A percentile compares a stretch with the other conserved stretches of the same genome.
These are phyloP conservation scores for Amanita inopinata DNA, from an alignment of 768 basidiomycete genomes.

Conservation along the genomic window DNA sequence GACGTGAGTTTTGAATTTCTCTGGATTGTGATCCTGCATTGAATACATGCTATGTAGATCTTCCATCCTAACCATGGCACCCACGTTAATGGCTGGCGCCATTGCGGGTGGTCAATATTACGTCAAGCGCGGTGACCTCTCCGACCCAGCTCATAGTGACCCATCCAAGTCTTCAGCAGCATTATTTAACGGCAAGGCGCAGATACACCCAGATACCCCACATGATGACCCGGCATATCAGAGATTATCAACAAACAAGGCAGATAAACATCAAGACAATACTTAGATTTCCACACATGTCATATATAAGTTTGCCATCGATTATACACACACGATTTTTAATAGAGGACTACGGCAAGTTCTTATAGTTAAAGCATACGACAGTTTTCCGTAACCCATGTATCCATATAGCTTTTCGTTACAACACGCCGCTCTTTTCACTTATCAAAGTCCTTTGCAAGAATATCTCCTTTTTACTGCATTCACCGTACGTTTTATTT, in stretches of 20 bases:
- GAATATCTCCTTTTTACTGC: no score
- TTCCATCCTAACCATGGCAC: conserved; percentile 41
- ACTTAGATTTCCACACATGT: background rate
- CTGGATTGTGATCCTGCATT: conserved; percentile 7
- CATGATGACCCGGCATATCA: conserved; percentile 45
- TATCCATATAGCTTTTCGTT: no score
- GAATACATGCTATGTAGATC: conserved; percentile 15
- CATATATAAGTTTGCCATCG: conserved; percentile 1
- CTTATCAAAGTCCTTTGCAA: no score
- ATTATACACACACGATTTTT: background rate
- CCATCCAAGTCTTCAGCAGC: conserved; percentile 77
- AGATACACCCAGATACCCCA: conserved; percentile 80
- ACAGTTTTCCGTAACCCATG: no score
- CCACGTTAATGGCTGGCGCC: conserved; percentile 32
- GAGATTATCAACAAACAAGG: background rate
- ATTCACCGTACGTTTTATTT: no score
- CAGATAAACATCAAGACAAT: conserved; percentile 1
- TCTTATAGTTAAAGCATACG: no score
- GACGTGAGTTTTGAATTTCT: conserved; percentile 24
- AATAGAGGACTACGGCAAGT: no score
- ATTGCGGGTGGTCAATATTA: conserved; percentile 65
- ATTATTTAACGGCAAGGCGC: conserved; percentile 77
- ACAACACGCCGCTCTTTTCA: no score
- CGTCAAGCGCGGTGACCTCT: conserved; percentile 45
- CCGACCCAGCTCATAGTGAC: conserved; percentile 67